These are phyloP conservation scores for Ceratobasidium sp. DNA, from an alignment of 1,284 basidiomycete species.

Conservation along the genomic window DNA sequence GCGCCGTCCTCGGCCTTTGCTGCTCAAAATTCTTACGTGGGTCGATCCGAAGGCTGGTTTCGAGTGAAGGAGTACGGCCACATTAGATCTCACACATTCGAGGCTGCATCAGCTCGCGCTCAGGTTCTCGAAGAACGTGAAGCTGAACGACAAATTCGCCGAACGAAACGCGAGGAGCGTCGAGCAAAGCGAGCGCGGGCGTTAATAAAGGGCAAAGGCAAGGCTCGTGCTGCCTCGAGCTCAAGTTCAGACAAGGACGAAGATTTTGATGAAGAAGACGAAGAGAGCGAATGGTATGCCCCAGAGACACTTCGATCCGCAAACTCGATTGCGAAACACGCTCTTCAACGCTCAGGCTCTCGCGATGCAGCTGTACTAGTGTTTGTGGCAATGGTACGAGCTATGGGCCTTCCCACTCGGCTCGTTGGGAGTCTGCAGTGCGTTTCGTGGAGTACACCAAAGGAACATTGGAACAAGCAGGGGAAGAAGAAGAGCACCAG, in stretches of 20 bases:
- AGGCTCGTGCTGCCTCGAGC: conserved; percentile 47
- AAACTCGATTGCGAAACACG: conserved; percentile 91
- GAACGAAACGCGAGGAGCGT: conserved; percentile 45
- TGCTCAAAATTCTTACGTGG: conserved; percentile 28
- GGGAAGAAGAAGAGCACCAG: conserved; percentile 44
- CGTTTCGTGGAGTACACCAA: conserved; percentile 73
- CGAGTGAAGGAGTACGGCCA: conserved; percentile 57
- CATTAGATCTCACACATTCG: conserved; percentile 41
- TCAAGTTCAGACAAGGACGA: conserved; percentile 53
- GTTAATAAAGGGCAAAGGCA: conserved; percentile 51
- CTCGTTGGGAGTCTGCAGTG: conserved; percentile 92
- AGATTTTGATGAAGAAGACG: conserved; percentile 65
- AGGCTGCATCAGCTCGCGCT: conserved; percentile 36
- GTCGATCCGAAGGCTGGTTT: conserved; percentile 73
- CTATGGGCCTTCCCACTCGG: conserved; percentile 86
- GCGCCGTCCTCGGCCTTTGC: conserved; percentile 29
- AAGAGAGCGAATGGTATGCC: conserved; percentile 64
- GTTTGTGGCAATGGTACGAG: conserved; percentile 90
- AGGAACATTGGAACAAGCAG: conserved; percentile 15
- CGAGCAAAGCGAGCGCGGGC: conserved; percentile 45
- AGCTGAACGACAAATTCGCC: conserved; percentile 40
- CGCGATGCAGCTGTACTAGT: conserved; percentile 91
- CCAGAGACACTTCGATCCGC: conserved; percentile 66
- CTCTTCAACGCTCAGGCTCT: conserved; percentile 80
- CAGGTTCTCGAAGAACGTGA: conserved; percentile 35